These are phyloP conservation scores for Cnidoscolus chayamansa DNA, from an alignment of 441 rosid species.

Conservation along the genomic window DNA sequence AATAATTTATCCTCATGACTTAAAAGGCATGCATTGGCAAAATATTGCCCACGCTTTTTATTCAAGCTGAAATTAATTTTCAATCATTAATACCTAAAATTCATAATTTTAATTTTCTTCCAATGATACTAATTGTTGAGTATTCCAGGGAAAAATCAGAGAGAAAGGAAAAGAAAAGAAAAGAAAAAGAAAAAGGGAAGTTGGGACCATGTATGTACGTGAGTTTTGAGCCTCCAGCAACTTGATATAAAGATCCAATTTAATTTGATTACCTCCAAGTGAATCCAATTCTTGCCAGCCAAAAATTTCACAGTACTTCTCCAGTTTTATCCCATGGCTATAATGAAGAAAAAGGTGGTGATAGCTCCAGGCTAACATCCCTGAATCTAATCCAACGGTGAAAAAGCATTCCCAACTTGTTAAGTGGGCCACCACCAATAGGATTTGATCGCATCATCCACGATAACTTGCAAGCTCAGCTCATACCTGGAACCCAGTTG, in stretches of 20 bases:
- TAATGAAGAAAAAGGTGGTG: background rate
- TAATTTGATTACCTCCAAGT: background rate
- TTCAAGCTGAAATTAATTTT: slow-evolving; percentile 10
- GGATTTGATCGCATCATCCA: slow-evolving; percentile 32
- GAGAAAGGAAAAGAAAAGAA: too few species aligned
- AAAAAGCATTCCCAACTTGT: slow-evolving; percentile 9
- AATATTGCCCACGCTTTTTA: slow-evolving; percentile 21
- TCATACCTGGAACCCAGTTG: slow-evolving; percentile 24
- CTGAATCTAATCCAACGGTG: slow-evolving; percentile 15
- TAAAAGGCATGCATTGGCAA: slow-evolving; percentile 14
- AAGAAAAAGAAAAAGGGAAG: background rate
- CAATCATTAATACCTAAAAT: slow-evolving; percentile 15
- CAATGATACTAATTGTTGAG: background rate
- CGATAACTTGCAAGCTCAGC: slow-evolving; percentile 19
- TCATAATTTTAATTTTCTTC: background rate
- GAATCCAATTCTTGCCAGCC: slow-evolving; percentile 5
- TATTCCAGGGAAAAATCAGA: background rate
- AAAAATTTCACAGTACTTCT: background rate
- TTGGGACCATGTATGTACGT: background rate
- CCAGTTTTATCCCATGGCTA: background rate
- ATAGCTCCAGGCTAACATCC: background rate
- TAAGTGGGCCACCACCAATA: slow-evolving; percentile 18
- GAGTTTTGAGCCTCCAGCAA: background rate
- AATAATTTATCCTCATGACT: too few species aligned
- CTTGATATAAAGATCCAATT: slow-evolving; percentile 7